Evolutionary conservation across 306 rosid species (phyloP).

Genomic region (Calophaca sinica): DNA sequence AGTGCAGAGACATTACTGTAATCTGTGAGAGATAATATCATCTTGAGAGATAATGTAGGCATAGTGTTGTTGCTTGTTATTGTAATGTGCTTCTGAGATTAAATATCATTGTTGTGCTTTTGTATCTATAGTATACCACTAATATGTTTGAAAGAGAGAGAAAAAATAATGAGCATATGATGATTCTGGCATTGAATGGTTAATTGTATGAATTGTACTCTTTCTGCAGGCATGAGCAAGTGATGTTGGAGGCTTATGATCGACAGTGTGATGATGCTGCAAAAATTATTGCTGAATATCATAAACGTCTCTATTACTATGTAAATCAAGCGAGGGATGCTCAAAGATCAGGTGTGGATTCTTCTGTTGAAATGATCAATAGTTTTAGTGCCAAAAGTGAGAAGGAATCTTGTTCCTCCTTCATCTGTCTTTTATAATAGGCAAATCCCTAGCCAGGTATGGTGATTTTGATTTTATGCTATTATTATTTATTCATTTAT

Average conservation of each 20-base stretch:
- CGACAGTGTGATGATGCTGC: constrained; percentile 91
- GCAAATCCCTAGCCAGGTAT: constrained; percentile 95
- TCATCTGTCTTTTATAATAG: constrained; percentile 73
- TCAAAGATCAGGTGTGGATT: constrained; percentile 79
- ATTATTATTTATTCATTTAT: constrained; percentile 32
- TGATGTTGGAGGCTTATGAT: constrained; percentile 86
- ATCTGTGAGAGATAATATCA: no score
- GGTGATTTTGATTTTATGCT: constrained; percentile 34
- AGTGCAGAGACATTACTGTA: not conserved
- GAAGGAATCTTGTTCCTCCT: constrained; percentile 75
- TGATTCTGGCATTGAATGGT: constrained; percentile 33
- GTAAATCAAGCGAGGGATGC: constrained; percentile 91
- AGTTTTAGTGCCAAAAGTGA: constrained; percentile 72
- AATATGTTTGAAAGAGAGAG: constrained; percentile 39
- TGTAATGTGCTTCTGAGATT: constrained; percentile 27
- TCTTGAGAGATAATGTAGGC: not conserved
- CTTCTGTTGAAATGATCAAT: constrained; percentile 66
- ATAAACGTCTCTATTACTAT: constrained; percentile 81
- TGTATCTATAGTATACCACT: not conserved
- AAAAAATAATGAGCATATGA: constrained; percentile 24
- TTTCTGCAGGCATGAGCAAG: constrained; percentile 91
- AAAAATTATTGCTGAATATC: constrained; percentile 93
- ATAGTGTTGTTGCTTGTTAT: constrained; percentile 34
- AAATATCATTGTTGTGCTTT: constrained; percentile 25
- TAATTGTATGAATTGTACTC: constrained; percentile 16